These are phyloP conservation scores for Fusarium lyarnte DNA, from an alignment of 2,329 filamentous ascomycete species.

Conservation along the genomic window DNA sequence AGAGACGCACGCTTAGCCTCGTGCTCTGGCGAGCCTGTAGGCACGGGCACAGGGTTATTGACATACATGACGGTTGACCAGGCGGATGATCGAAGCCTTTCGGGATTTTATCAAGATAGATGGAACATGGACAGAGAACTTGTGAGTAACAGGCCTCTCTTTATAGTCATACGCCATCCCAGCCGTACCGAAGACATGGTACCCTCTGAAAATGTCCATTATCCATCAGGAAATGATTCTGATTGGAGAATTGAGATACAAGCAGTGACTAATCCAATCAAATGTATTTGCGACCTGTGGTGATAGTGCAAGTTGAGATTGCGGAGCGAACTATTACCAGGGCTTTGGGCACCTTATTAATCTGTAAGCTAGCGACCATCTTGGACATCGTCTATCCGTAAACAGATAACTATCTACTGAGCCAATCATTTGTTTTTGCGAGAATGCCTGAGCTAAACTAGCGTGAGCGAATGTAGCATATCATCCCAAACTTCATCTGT, in stretches of 20 bases:
- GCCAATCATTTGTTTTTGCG: not conserved
- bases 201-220: not conserved
- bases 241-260: not conserved
- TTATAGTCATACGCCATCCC: not conserved
- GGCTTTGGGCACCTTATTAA: not conserved
- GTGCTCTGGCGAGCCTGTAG: not conserved
- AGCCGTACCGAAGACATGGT: not conserved
- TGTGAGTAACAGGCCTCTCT: accelerated
- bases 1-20: not conserved
- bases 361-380: not conserved
- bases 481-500: not conserved
- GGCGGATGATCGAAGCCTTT: accelerated
- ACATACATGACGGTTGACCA: not conserved
- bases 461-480: not conserved
- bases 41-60: not conserved
- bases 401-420: not conserved
- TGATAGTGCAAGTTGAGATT: not conserved
- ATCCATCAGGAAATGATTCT: not conserved
- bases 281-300: not conserved
- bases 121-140: not conserved
- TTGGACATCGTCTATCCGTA: too few species aligned
- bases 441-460: not conserved
- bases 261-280: not conserved
- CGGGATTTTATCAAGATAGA: too few species aligned
- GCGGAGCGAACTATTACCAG: not conserved